Base-by-base conservation (phyloP, 2,329 filamentous ascomycete genomes). In the Colletotrichum shisoi region DNA sequence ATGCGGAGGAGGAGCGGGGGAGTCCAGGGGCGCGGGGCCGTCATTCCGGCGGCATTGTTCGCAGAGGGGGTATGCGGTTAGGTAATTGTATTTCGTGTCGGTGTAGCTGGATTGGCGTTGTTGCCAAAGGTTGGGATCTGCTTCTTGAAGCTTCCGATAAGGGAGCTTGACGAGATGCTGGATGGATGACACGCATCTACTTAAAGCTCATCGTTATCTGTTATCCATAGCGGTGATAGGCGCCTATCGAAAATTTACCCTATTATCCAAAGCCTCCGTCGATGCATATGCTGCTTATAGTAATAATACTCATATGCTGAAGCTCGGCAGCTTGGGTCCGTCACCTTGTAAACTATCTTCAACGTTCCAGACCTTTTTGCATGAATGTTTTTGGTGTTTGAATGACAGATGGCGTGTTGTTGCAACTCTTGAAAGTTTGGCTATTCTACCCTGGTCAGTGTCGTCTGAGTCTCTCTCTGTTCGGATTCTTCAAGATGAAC, bases 1-100 rank as follows among this genome's bases (percentile, higher is more conserved):
- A 98, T 89, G 44, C 92, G 94, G 52, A 98, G 84, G 73, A 91
- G 88, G 63, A 97, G 83, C 40, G 84, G 84, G 21, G 77, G 75
- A 61, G 72, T 72, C 56, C 59, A 73, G 12, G 65, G 62, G 65
- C 56, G 54, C 27, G 62, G 49, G 37, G 49, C 34, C 13, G 54
- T 68, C 65, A 68, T 68, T 42, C 42, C 27, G 21, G 65, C 19
- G 49, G 44, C 62, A 64, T 68, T 51, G 37, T 45, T 46, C 45
- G 11, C 46, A 7, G n/a, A 12, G 42, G 27, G 15, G 27, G 15
- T 8, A 13, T 58, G 12, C 42, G 24, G 13, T 8, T 17, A 17
- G 37, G 3, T 12, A 9, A 11, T 51, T 31, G 19, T 34, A 15
- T 15, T 52, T 11, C 8, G 13, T 17, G 34, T 21, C 7, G 27